Conservation (phyloP, 208 protist genomes). For the Dictyostelium gargantuum region DNA sequence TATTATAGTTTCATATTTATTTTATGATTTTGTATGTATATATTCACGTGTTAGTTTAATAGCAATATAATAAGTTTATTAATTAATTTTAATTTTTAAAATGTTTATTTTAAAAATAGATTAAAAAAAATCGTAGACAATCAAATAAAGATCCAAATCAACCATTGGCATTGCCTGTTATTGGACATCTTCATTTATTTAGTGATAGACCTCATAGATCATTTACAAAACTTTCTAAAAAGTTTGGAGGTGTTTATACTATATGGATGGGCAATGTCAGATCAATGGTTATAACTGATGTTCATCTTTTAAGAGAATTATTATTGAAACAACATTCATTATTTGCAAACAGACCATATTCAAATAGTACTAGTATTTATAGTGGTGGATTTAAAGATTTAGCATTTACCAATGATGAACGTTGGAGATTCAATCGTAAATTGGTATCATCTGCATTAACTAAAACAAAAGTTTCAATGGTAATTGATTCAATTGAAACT, state of each 20-base stretch:
- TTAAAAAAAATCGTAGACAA: constrained; percentile 3
- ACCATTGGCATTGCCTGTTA: background rate
- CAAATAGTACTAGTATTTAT: background rate
- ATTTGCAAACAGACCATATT: background rate
- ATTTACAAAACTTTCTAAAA: background rate
- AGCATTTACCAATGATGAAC: background rate
- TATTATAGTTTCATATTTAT: too few species aligned
- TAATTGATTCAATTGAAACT: background rate
- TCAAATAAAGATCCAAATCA: background rate
- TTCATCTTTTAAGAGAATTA: background rate
- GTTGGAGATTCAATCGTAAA: background rate
- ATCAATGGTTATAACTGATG: background rate
- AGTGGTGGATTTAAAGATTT: background rate
- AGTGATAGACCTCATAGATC: background rate
- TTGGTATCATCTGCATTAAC: background rate
- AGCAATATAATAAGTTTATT: too few species aligned
- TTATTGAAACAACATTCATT: background rate
- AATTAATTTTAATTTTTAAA: background rate
- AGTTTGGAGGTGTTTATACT: background rate
- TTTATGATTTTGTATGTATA: too few species aligned
- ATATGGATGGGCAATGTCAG: background rate
- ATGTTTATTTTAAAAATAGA: background rate
- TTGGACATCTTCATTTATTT: background rate
- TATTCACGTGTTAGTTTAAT: too few species aligned
- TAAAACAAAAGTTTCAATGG: background rate